Percentiles rank a stretch among this genome's conserved stretches.
Conservation (phyloP, 805 yeast genomes). For the Metschnikowia dekortorum region DNA sequence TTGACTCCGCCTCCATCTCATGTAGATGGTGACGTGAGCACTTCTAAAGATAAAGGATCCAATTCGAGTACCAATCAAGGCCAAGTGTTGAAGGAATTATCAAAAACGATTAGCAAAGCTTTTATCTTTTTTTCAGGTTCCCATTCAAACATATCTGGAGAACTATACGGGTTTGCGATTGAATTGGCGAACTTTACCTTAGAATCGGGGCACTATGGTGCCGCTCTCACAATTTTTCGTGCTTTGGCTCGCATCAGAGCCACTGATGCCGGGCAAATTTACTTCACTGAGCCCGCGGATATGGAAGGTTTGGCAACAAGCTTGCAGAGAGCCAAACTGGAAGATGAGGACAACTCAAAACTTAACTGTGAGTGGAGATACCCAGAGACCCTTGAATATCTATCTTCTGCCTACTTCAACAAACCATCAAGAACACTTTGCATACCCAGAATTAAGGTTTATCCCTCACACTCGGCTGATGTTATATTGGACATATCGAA, state of each 20-base stretch:
- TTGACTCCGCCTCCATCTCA: background rate
- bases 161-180: slow-evolving; percentile 29
- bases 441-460: background rate
- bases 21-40: slow-evolving; percentile 2
- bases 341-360: background rate
- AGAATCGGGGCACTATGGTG: slow-evolving; percentile 26
- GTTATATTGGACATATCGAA: slow-evolving; percentile 38
- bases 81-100: slow-evolving; percentile 13
- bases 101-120: slow-evolving; percentile 23
- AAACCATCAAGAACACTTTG: slow-evolving; percentile 28
- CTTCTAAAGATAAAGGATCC: slow-evolving; percentile 6
- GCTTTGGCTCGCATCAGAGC: slow-evolving; percentile 53
- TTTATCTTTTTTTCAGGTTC: slow-evolving; percentile 22
- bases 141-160: slow-evolving; percentile 25
- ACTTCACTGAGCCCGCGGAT: slow-evolving; percentile 51
- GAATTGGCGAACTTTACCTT: slow-evolving; percentile 34
- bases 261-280: slow-evolving; percentile 41
- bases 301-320: slow-evolving; percentile 64
- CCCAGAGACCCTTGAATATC: slow-evolving; percentile 52
- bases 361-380: slow-evolving; percentile 45
- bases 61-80: slow-evolving; percentile 6
- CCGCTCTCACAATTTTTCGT: slow-evolving; percentile 47
- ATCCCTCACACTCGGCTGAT: background rate
- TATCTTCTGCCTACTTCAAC: slow-evolving; percentile 42
- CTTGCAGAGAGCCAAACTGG: slow-evolving; percentile 45